A percentile compares a stretch with the other conserved stretches of the same genome.
Evolutionary conservation across 1,284 basidiomycete genomes (phyloP).

Genomic region (Heterobasidion occidentale): DNA sequence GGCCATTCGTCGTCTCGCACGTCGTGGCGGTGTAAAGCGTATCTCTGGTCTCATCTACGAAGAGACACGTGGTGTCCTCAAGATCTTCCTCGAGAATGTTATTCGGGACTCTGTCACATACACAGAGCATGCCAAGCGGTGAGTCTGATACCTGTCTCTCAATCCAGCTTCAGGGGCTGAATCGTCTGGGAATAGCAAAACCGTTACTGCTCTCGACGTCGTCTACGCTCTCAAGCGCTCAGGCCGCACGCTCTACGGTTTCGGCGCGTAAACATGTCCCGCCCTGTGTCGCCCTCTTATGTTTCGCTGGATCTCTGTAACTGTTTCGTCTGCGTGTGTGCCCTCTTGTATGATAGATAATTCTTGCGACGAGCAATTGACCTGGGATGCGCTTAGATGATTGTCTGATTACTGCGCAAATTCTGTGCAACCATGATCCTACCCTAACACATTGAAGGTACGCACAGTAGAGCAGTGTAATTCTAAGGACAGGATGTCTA

Average conservation of each 20-base stretch:
- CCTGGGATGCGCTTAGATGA: too few relatives aligned
- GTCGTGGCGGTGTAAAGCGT: slow-evolving; percentile 82
- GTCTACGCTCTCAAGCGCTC: slow-evolving; percentile 83
- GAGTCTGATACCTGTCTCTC: slow-evolving; percentile 11
- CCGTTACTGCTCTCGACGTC: slow-evolving; percentile 75
- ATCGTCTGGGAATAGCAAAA: slow-evolving; percentile 46
- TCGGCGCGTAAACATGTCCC: slow-evolving; percentile 42
- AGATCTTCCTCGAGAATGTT: slow-evolving; percentile 74
- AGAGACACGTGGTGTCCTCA: slow-evolving; percentile 77
- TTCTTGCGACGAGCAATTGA: too few relatives aligned
- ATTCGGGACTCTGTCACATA: slow-evolving; percentile 88
- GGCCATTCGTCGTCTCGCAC: slow-evolving; percentile 80
- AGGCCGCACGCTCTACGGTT: slow-evolving; percentile 76
- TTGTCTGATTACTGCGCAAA: too few relatives aligned
- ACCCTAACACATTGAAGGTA: too few relatives aligned
- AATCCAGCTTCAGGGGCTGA: not conserved
- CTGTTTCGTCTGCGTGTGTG: not conserved
- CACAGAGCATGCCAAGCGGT: slow-evolving; percentile 83
- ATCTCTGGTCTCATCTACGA: slow-evolving; percentile 81
- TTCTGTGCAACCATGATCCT: too few relatives aligned
- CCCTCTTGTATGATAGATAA: not conserved
- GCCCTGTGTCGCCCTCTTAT: not conserved
- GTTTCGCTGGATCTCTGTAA: not conserved
- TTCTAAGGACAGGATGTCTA: too few relatives aligned
- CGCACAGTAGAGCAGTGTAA: too few relatives aligned